phyloP scores from a whole-genome alignment of 2,329 filamentous ascomycete genomes.

The Akanthomyces uredinophilus region DNA sequence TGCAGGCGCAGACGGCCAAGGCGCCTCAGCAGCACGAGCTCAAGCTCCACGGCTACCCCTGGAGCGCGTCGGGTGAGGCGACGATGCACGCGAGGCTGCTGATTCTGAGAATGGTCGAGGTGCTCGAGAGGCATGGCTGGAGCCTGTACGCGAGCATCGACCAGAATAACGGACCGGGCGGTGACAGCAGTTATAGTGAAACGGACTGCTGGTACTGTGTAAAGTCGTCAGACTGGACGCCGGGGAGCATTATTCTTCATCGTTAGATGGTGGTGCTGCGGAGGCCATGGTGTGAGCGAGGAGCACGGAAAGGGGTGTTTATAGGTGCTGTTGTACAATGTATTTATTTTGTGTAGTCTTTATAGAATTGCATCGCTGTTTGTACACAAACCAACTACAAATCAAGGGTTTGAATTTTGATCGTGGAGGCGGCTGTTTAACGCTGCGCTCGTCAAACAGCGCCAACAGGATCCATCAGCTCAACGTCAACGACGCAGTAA shows the following conservation, averaged over 20 bases:
- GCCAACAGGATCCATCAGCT: too few relatives aligned
- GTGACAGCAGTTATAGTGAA: conserved; percentile 4
- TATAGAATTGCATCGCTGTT: too few relatives aligned
- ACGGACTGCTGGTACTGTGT: conserved; percentile 14
- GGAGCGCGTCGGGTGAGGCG: conserved; percentile 3
- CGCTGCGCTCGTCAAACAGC: too few relatives aligned
- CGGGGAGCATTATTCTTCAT: conserved; percentile 11
- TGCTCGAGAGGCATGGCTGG: conserved; percentile 12
- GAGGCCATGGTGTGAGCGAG: not conserved
- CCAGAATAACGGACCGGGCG: conserved; percentile 8
- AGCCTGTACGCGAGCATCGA: conserved; percentile 14
- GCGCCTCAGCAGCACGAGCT: conserved; percentile 6
- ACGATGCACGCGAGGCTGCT: conserved; percentile 10
- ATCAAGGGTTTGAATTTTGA: too few relatives aligned
- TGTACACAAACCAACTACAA: too few relatives aligned
- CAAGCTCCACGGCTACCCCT: conserved; percentile 1
- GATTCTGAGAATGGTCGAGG: conserved; percentile 7
- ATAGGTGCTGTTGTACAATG: not conserved
- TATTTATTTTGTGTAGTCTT: too few relatives aligned
- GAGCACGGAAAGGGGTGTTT: not conserved
- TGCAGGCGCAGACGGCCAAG: conserved; percentile 3
- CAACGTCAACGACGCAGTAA: too few relatives aligned
- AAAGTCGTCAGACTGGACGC: conserved; percentile 12
- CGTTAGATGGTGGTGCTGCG: not conserved
- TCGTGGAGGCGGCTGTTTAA: too few relatives aligned